Evolutionary conservation across 306 rosid genomes (phyloP), one percentile per base, ranked within the genome.

Genomic region (Vicia sativa): DNA sequence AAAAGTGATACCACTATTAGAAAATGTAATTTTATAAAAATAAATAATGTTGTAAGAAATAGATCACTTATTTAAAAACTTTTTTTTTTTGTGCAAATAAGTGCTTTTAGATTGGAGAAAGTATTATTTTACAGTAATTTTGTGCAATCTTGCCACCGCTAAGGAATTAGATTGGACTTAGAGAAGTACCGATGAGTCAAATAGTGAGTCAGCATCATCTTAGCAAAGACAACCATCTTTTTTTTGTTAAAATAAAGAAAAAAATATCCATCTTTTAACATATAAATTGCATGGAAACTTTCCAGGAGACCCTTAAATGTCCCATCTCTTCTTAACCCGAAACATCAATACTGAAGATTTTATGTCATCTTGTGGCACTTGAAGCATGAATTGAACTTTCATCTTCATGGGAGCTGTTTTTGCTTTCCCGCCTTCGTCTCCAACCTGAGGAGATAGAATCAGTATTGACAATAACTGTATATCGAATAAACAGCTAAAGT

Each of bases 311-410:
- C 54, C 38, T 79, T 72, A 90, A 63, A 93, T 77, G 73, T 93
- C 99, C 97, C 96, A 88, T 88, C 99, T 86, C 84, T 90, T 93
- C 82, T 93, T 93, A 52, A 93, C 77, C 50, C 97, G 87, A 82
- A 93, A 87, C 96, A 93, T 88, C 72, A 93, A 80, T 56, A 76
- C 85, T 21, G 97, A 81, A 67, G 96, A 88, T 65, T 67, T 84
- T 31, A 93, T 85, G 82, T 88, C 86, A 48, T 90, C 95, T 56
- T 90, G 96, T 54, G 99, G 99, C 70, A 93, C 97, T 78, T 93
- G 99, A 29, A 93, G 96, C 99, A 93, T 93, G 88, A 90, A 83
- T 72, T 93, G 99, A 75, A 87, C 86, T 55, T 90, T 93, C 97
- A 87, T 87, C 87, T 90, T 89, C 99, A 86, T 57, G 1, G 99